phyloP scores from a whole-genome alignment of 768 basidiomycete species.

The Rhodotorula babjevae region DNA sequence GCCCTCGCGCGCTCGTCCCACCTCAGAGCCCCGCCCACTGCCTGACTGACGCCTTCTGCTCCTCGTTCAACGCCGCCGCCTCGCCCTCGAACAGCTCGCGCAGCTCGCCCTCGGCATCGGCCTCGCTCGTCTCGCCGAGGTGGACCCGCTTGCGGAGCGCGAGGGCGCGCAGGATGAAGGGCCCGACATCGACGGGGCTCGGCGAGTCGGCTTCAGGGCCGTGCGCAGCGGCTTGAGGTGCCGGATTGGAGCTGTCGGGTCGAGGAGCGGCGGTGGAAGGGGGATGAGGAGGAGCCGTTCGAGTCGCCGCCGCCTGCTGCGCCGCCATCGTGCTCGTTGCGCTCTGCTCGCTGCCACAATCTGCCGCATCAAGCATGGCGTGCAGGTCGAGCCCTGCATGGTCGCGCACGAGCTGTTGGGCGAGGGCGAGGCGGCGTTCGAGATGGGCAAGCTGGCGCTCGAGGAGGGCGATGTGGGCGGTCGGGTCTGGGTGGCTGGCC shows the following conservation, averaged over 20 bases:
- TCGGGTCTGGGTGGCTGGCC: conserved; percentile 1
- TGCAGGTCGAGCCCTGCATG: background rate
- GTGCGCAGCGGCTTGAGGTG: background rate
- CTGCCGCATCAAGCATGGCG: background rate
- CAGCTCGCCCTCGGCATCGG: conserved; percentile 1
- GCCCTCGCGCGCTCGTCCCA: background rate
- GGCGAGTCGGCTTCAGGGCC: background rate
- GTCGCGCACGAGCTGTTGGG: background rate
- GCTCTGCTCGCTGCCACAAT: background rate
- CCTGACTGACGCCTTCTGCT: conserved; percentile 10
- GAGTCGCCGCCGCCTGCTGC: background rate
- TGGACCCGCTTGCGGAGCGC: conserved; percentile 20
- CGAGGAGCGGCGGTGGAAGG: background rate
- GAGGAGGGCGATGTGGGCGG: conserved; percentile 14
- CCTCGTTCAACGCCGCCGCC: conserved; percentile 1
- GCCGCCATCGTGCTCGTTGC: rapidly evolving
- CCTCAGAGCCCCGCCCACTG: conserved; percentile 21
- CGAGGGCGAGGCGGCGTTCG: conserved; percentile 9
- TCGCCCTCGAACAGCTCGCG: background rate
- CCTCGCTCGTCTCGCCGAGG: background rate
- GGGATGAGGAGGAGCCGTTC: background rate
- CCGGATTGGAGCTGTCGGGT: background rate
- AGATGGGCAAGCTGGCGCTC: background rate
- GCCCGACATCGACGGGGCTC: conserved; percentile 13
- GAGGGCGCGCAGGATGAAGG: conserved; percentile 22